phyloP scores from a whole-genome alignment of 202 grass and related monocot species.

The Carex sylvatica region DNA sequence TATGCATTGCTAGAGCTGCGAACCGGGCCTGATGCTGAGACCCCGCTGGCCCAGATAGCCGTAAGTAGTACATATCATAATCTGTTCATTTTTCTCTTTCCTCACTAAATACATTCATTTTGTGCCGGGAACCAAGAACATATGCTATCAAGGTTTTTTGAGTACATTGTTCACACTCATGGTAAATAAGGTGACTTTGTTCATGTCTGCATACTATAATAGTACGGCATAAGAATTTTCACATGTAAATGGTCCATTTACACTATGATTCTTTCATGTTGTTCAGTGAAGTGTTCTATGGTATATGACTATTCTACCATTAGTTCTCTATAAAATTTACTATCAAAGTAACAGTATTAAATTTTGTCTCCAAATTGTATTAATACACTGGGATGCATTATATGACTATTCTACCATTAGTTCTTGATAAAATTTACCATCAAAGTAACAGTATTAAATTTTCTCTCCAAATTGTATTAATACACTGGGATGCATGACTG shows the following conservation, averaged over 20 bases:
- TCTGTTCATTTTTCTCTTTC: not conserved
- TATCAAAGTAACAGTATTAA: conserved; percentile 15
- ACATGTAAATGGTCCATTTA: not conserved
- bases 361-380: not conserved
- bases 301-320: not conserved
- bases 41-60: conserved; percentile 72
- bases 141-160: not conserved
- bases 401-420: not conserved
- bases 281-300: not conserved
- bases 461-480: not conserved
- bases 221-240: not conserved
- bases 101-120: not conserved
- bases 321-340: conserved; percentile 10
- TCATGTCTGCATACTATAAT: not conserved
- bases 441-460: conserved; percentile 11
- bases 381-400: not conserved
- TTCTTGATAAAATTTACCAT: conserved; percentile 12
- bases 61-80: conserved; percentile 43
- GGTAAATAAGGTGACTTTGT: not conserved
- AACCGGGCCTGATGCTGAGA: conserved; percentile 74
- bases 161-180: not conserved
- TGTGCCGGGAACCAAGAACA: not conserved
- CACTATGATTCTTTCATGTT: not conserved
- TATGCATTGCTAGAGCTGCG: conserved; percentile 72
- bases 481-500: not conserved